Base-by-base conservation (phyloP, 805 yeast species). In the Candida multigemmis region DNA sequence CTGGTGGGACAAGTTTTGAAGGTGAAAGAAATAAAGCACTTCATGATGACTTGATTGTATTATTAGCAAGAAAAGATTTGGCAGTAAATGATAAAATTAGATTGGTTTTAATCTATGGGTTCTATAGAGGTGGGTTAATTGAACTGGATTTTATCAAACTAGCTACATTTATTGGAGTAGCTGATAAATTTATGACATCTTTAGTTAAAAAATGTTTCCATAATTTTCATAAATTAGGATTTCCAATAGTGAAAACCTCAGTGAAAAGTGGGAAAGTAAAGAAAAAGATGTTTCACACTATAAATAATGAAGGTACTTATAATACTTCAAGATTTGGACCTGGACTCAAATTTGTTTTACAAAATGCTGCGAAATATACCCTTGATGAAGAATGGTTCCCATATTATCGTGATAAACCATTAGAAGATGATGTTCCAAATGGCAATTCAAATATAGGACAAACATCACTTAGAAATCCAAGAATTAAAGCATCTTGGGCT, bases 51-150 rank as follows among this genome's bases (percentile, higher is more conserved):
- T 54, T 86, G 30, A 59, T 87, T 16, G 62, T 55, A 3, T 46
- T 76, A 13, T 57, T 89, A 13, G 55, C 63, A 1, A 53, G 70
- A 23, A 61, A 57, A 14, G 63, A 56, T 22, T 61, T 74, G 23
- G 71, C 61, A 16, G 60, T 65, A 31, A 68, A 68, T 11, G 94
- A 84, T 44, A 84, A 84, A 45, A 58, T 85, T 30, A 68, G 98
- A 33, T 57, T 81, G 16, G 69, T 91, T 9, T 58, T 82, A 12
- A 54, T 81, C 2, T 91, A 91, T 50, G 78, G 84, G 1, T 49
- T 86, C 16, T 79, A 75, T 47, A 67, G 97, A 38, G 89, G 87
- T 3, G 95, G 96, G 0, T 55, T 91, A 10, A 65, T 81, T 4
- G 79, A 74, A 41, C 46, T 65, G 6, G 99, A 91, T 56, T 71